Base-by-base conservation (phyloP, 225 moss, liverwort and hornwort species). In the Takakia lepidozioides region DNA sequence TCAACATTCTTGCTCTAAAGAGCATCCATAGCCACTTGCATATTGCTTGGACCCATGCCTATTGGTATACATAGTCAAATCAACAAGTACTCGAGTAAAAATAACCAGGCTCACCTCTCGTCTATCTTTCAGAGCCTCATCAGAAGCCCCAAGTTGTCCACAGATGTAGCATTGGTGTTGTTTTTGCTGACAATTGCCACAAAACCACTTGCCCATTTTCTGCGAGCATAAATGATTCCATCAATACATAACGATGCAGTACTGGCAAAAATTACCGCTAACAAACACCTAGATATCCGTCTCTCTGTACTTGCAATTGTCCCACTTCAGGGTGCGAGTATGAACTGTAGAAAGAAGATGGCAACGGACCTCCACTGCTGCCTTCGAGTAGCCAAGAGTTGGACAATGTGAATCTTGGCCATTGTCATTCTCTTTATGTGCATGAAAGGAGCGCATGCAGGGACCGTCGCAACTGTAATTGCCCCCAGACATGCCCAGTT, bases 391-490 rank as follows among this genome's bases (percentile, higher is more conserved):
- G 3, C 63, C 25, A 50, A 80, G 61, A n/a, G 67, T 40, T 29
- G 2, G 8, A 45, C 80, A 80, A 0, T 55, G 5, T 18, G 28
- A 25, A 0, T 10, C 0, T 0, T 0, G 0, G 42, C 65, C 71
- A 35, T 2, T 35, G 42, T 62, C 71, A 35, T 2, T 35, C 19
- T 20, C n/a, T 11, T 0, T 22, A 25, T 52, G 42, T n/a, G 81
- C 68, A 62, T 81, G 81, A 53, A 68, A 81, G 24, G 81, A 72
- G 58, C 81, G 81, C 76, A 76, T 56, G 25, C 81, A 81, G 21
- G 81, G 81, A 60, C 81, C 81, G 54, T 81, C 81, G 46, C 81
- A 81, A 41, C 68, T 61, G 61, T 13, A 13, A 32, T n/a, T 32
- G 32, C 32, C 7, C 32, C 7, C 32, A 32, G 32, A 32, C 7